Percentiles rank a stretch among this genome's conserved stretches.
These are phyloP conservation scores for Mycena latifolia DNA, from an alignment of 768 basidiomycete species.

Conservation along the genomic window DNA sequence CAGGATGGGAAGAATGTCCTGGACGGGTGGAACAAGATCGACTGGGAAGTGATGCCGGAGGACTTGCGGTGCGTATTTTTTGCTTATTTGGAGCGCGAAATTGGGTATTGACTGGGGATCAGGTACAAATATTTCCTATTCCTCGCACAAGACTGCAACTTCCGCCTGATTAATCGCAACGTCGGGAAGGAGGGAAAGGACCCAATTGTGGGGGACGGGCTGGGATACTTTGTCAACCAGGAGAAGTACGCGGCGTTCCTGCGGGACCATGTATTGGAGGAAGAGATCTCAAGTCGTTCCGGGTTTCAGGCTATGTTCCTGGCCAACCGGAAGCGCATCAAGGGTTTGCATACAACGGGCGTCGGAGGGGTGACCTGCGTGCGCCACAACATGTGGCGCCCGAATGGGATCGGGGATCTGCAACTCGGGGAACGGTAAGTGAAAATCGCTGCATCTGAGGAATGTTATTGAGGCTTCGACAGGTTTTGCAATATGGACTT, in stretches of 20 bases:
- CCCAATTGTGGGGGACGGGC: not conserved
- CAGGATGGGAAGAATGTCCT: not conserved
- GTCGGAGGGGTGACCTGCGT: not conserved
- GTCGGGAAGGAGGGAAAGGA: not conserved
- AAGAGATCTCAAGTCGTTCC: not conserved
- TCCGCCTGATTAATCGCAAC: not conserved
- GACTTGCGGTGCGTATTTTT: not conserved
- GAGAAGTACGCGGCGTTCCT: not conserved
- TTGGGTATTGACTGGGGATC: too few relatives aligned
- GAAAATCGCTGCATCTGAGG: not conserved
- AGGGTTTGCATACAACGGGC: not conserved
- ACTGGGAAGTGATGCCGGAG: not conserved
- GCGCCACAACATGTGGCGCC: not conserved
- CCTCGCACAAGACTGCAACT: not conserved
- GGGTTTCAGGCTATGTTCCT: not conserved
- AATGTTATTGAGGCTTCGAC: not conserved
- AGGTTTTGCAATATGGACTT: slow-evolving; percentile 1
- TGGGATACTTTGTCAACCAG: not conserved
- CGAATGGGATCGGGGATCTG: slow-evolving; percentile 34
- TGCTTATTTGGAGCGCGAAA: too few relatives aligned
- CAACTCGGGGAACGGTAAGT: slow-evolving; percentile 36
- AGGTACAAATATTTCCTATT: not conserved
- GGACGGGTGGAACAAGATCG: not conserved
- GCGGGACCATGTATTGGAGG: not conserved
- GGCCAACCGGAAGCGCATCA: not conserved